These are phyloP conservation scores for Telfairia occidentalis DNA, from an alignment of 331 rosid species.

Conservation along the genomic window DNA sequence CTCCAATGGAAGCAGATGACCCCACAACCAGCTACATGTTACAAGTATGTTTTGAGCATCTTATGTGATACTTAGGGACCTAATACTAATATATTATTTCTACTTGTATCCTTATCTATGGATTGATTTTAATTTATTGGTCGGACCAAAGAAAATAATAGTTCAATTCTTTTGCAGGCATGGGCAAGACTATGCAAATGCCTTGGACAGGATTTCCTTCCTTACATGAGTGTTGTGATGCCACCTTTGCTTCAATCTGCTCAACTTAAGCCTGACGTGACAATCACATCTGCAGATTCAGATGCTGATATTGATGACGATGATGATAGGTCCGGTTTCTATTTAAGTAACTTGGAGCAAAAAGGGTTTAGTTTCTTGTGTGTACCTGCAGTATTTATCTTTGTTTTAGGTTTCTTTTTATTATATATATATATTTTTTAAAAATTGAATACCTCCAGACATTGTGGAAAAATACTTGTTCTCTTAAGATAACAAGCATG, in stretches of 20 bases:
- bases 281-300: conserved; percentile 83
- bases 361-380: not conserved
- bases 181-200: conserved; percentile 98
- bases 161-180: conserved; percentile 38
- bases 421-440: not conserved
- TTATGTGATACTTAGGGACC: not conserved
- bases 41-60: conserved; percentile 34
- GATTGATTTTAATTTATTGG: not conserved
- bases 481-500: not conserved
- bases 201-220: conserved; percentile 94
- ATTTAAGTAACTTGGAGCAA: not conserved
- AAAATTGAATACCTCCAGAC: not conserved
- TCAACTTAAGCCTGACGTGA: conserved; percentile 94
- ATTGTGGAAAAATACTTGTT: not conserved
- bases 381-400: not conserved
- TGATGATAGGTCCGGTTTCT: conserved; percentile 58
- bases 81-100: not conserved
- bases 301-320: conserved; percentile 78
- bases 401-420: not conserved
- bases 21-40: conserved; percentile 95
- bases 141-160: not conserved
- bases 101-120: not conserved
- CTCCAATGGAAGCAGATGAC: conserved; percentile 83
- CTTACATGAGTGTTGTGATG: conserved; percentile 91
- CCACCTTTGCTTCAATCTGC: conserved; percentile 94